Percentiles rank a stretch among this genome's conserved stretches.
Conservation (phyloP, 495 filamentous ascomycete species). For the Delitschia confertaspora region DNA sequence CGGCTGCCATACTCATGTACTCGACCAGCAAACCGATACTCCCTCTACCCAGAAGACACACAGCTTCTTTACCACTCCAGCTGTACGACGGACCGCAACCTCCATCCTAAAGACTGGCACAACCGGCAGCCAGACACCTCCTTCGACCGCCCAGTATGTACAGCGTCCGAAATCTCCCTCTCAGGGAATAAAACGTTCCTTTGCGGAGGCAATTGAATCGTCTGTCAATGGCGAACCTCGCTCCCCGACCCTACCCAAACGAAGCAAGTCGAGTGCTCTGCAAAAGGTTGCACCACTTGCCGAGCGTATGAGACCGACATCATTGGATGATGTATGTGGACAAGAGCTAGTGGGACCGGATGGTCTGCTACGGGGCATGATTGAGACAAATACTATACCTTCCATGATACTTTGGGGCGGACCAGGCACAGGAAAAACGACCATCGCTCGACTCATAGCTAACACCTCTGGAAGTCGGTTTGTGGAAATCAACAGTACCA, state of each 20-base stretch:
- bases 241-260: constrained; percentile 50
- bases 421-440: constrained; percentile 92
- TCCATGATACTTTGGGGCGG: constrained; percentile 95
- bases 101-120: constrained; percentile 24
- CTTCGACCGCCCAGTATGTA: constrained; percentile 3
- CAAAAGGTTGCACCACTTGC: constrained; percentile 74
- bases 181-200: constrained; percentile 34
- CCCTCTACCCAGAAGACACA: constrained; percentile 38
- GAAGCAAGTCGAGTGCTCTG: constrained; percentile 42
- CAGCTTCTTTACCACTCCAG: constrained; percentile 70
- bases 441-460: constrained; percentile 90
- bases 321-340: constrained; percentile 77
- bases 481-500: constrained; percentile 93
- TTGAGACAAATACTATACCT: constrained; percentile 77
- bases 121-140: constrained; percentile 11
- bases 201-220: constrained; percentile 9
- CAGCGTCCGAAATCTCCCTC: constrained; percentile 31
- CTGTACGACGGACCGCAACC: constrained; percentile 40
- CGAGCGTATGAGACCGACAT: constrained; percentile 83
- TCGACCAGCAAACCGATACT: constrained; percentile 37
- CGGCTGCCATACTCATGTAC: constrained; percentile 46
- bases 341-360: constrained; percentile 82
- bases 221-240: constrained; percentile 12
- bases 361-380: constrained; percentile 80
- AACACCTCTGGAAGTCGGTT: constrained; percentile 71